A percentile compares a stretch with the other conserved stretches of the same genome.
phyloP scores from a whole-genome alignment of 345 rosid genomes.

The Microcos paniculata region DNA sequence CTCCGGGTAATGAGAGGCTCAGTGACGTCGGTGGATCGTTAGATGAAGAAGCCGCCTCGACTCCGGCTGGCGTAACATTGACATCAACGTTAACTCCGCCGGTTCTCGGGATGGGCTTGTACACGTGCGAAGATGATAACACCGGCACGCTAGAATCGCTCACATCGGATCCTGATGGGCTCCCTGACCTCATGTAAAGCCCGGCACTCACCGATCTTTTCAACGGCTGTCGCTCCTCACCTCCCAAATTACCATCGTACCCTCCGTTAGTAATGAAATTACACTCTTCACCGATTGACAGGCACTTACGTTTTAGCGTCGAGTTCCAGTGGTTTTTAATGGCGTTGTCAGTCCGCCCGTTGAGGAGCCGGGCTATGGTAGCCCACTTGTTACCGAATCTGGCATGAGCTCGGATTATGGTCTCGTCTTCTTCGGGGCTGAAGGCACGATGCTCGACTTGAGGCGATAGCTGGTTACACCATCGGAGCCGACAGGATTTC shows the following conservation, averaged over 20 bases:
- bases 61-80: constrained; percentile 16
- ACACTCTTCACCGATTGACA: constrained; percentile 38
- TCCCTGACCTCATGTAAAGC: constrained; percentile 52
- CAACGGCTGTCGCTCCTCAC: constrained; percentile 45
- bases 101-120: constrained; percentile 52
- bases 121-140: constrained; percentile 36
- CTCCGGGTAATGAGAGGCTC: constrained; percentile 68
- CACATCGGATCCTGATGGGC: constrained; percentile 79
- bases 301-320: constrained; percentile 79
- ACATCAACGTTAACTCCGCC: constrained; percentile 39
- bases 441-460: constrained; percentile 91
- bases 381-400: constrained; percentile 97
- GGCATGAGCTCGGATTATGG: constrained; percentile 77
- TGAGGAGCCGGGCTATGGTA: constrained; percentile 83
- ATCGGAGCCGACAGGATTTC: constrained; percentile 81
- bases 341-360: constrained; percentile 93
- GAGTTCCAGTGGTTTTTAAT: constrained; percentile 98
- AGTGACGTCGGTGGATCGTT: constrained; percentile 64
- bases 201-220: constrained; percentile 81
- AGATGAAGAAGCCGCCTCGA: constrained; percentile 45
- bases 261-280: constrained; percentile 33
- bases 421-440: constrained; percentile 71
- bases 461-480: constrained; percentile 97
- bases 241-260: constrained; percentile 53
- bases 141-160: constrained; percentile 65